Percentiles rank a stretch among this genome's conserved stretches.
phyloP scores from a whole-genome alignment of 768 basidiomycete species.

The Auricularia auricula-judae region DNA sequence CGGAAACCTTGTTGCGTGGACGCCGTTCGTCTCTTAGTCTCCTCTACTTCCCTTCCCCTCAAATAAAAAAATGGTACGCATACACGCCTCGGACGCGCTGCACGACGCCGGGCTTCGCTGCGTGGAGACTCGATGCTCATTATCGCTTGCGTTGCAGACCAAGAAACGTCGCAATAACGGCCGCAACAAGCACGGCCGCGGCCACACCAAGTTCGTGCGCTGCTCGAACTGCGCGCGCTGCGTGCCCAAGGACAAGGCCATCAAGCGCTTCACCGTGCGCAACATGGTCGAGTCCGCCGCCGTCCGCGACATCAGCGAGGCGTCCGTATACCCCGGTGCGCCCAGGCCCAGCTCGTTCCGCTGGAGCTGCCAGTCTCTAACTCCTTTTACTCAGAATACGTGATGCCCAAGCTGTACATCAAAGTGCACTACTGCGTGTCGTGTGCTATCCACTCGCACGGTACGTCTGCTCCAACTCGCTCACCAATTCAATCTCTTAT shows the following conservation, averaged over 20 bases:
- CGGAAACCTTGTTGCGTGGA: background rate
- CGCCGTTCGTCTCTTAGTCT: background rate
- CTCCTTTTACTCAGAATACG: constrained; percentile 55
- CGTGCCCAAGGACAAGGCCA: constrained; percentile 98
- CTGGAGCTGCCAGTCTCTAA: background rate
- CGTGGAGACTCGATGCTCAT: too few relatives aligned
- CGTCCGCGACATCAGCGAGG: constrained; percentile 93
- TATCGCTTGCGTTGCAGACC: constrained; percentile 41
- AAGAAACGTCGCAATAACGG: constrained; percentile 99
- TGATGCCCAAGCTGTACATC: constrained; percentile 94
- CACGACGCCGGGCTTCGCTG: too few relatives aligned
- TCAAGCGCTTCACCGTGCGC: constrained; percentile 98
- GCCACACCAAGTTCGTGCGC: constrained; percentile 87
- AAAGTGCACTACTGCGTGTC: constrained; percentile 99
- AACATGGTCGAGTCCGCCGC: constrained; percentile 99
- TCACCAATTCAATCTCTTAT: constrained; percentile 1
- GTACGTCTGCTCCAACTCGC: constrained; percentile 31
- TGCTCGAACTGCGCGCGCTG: constrained; percentile 99
- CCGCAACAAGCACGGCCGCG: constrained; percentile 98
- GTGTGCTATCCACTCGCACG: constrained; percentile 98
- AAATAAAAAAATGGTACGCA: background rate
- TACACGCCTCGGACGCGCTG: background rate
- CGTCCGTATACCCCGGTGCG: constrained; percentile 83
- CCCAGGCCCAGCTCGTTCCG: constrained; percentile 6
- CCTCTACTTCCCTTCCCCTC: background rate